A percentile compares a stretch with the other conserved stretches of the same genome.
Evolutionary conservation across 768 basidiomycete species (phyloP).

Genomic region (Tylopilus sp.): DNA sequence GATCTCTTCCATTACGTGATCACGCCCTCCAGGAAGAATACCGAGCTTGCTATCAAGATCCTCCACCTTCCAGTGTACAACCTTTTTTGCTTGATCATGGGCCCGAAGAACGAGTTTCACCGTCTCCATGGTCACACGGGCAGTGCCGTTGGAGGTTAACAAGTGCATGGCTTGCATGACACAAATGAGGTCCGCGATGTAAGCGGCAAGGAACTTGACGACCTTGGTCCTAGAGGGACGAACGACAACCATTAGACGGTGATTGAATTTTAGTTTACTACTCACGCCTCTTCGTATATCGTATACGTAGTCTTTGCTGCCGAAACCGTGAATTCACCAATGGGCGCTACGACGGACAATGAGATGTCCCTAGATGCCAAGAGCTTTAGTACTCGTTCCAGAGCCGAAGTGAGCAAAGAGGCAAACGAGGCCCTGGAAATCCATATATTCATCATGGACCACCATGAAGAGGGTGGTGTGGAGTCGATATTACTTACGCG

Average conservation of each 20-base stretch:
- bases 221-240: background rate
- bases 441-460: no score
- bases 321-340: background rate
- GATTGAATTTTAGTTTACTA: no score
- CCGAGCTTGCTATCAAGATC: conserved; percentile 1
- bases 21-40: conserved; percentile 3
- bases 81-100: background rate
- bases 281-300: conserved; percentile 9
- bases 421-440: conserved; percentile 1
- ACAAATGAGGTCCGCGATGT: conserved; percentile 12
- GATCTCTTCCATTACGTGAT: conserved; percentile 11
- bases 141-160: background rate
- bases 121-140: background rate
- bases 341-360: background rate
- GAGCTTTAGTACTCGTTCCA: background rate
- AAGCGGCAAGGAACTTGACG: conserved; percentile 14
- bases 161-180: conserved; percentile 15
- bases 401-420: background rate
- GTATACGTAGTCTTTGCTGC: background rate
- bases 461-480: no score
- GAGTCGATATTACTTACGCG: conserved; percentile 4
- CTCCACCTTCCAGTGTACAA: background rate
- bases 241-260: no score
- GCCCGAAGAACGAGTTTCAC: background rate
- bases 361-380: background rate